Evolutionary conservation across 306 rosid species (phyloP).

Genomic region (Clitoria ternatea): DNA sequence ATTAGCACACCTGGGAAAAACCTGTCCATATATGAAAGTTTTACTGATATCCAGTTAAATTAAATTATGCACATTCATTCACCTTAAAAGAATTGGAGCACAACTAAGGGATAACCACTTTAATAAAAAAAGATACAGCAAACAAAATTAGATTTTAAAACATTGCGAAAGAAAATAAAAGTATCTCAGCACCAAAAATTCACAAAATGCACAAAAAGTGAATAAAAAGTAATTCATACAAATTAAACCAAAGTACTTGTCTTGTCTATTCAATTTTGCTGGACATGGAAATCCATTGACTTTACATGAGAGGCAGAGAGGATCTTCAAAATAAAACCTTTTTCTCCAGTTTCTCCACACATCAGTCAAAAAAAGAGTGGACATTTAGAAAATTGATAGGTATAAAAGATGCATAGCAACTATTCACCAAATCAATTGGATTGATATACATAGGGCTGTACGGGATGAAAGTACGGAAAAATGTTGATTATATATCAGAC

Average conservation of each 20-base stretch:
- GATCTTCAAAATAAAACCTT: background rate
- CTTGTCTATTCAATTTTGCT: background rate
- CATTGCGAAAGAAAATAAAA: background rate
- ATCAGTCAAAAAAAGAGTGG: background rate
- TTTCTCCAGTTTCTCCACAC: background rate
- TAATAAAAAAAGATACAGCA: background rate
- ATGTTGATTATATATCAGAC: background rate
- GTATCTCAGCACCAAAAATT: background rate
- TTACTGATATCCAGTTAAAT: background rate
- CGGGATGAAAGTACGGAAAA: background rate
- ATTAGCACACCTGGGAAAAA: background rate
- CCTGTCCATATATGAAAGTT: background rate
- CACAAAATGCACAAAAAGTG: background rate
- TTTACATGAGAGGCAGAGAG: background rate
- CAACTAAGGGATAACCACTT: background rate
- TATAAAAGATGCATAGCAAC: background rate
- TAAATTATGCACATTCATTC: background rate
- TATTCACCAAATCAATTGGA: conserved; percentile 5
- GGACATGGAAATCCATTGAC: background rate
- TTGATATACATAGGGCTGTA: background rate
- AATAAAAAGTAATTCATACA: background rate
- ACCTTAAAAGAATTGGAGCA: background rate
- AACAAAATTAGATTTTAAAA: background rate
- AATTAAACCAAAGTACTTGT: background rate
- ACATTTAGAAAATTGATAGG: background rate